Evolutionary conservation across 169 alveolate species (phyloP).

Genomic region (Cryptosporidium muris): DNA sequence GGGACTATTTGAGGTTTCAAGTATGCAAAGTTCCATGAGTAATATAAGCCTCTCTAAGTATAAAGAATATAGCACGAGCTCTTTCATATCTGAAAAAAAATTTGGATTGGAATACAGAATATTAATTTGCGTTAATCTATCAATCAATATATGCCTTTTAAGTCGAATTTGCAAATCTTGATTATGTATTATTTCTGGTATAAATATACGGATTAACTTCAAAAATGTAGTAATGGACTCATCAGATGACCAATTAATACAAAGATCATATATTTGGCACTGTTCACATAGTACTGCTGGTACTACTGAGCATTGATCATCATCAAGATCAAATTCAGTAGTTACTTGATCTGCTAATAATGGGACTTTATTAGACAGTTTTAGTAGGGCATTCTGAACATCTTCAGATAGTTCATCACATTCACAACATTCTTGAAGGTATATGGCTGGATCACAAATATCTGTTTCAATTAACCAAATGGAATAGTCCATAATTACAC

Average conservation of each 20-base stretch:
- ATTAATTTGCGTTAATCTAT: conserved; percentile 34
- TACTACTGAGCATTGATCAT: background rate
- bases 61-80: background rate
- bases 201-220: conserved; percentile 39
- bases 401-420: conserved; percentile 18
- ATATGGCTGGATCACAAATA: conserved; percentile 69
- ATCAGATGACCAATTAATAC: conserved; percentile 39
- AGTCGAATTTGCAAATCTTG: conserved; percentile 4
- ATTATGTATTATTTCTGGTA: conserved; percentile 24
- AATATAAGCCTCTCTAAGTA: conserved; percentile 23
- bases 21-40: conserved; percentile 29
- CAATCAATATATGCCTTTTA: conserved; percentile 35
- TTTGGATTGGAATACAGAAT: background rate
- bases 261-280: conserved; percentile 14
- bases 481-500: conserved; percentile 52
- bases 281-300: conserved; percentile 5
- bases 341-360: conserved; percentile 29
- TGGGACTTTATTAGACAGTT: conserved; percentile 47
- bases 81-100: background rate
- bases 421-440: conserved; percentile 58
- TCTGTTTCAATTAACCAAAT: conserved; percentile 59
- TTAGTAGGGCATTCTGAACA: conserved; percentile 9
- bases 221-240: conserved; percentile 50
- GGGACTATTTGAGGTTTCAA: too few relatives aligned
- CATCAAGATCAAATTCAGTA: conserved; percentile 7